Percentiles rank a stretch among this genome's conserved stretches.
Evolutionary conservation across 1,284 basidiomycete species (phyloP).

Genomic region (Austropuccinia psidii): DNA sequence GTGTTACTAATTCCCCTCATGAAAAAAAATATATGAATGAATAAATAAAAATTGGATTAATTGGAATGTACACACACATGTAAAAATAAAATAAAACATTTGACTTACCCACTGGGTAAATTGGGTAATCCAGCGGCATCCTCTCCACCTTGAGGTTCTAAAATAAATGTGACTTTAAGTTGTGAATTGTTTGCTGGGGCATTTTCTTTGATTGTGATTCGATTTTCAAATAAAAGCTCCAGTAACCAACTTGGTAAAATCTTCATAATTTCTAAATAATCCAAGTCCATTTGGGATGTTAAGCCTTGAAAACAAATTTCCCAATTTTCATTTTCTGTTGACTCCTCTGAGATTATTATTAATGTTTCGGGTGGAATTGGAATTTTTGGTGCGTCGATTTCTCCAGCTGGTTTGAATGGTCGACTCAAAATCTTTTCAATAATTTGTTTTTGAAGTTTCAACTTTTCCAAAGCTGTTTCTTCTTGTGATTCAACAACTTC

Average conservation of each 20-base stretch:
- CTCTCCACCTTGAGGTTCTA: slow-evolving; percentile 62
- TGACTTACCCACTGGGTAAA: slow-evolving; percentile 63
- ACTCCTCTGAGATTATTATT: slow-evolving; percentile 75
- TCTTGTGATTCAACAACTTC: slow-evolving; percentile 41
- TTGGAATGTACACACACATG: not conserved
- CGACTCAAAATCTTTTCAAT: slow-evolving; percentile 62
- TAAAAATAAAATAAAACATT: not conserved
- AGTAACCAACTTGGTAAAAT: slow-evolving; percentile 77
- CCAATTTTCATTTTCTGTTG: slow-evolving; percentile 53
- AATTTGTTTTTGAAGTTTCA: slow-evolving; percentile 50
- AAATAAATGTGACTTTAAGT: slow-evolving; percentile 74
- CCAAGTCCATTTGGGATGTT: slow-evolving; percentile 55
- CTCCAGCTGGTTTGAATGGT: slow-evolving; percentile 62
- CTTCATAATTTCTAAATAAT: slow-evolving; percentile 65
- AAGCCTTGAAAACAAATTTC: slow-evolving; percentile 60
- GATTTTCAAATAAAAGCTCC: slow-evolving; percentile 64
- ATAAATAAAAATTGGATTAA: not conserved
- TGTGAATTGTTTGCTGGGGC: not conserved
- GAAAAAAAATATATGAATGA: slow-evolving; percentile 47
- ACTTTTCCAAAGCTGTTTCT: slow-evolving; percentile 29
- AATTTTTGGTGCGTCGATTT: slow-evolving; percentile 64
- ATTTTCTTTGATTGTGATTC: slow-evolving; percentile 55
- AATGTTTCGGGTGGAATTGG: slow-evolving; percentile 59
- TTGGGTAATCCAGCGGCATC: slow-evolving; percentile 60
- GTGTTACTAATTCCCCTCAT: too few relatives aligned